Conservation (phyloP, 2,329 filamentous ascomycete species). For the Polytolypa hystricis region DNA sequence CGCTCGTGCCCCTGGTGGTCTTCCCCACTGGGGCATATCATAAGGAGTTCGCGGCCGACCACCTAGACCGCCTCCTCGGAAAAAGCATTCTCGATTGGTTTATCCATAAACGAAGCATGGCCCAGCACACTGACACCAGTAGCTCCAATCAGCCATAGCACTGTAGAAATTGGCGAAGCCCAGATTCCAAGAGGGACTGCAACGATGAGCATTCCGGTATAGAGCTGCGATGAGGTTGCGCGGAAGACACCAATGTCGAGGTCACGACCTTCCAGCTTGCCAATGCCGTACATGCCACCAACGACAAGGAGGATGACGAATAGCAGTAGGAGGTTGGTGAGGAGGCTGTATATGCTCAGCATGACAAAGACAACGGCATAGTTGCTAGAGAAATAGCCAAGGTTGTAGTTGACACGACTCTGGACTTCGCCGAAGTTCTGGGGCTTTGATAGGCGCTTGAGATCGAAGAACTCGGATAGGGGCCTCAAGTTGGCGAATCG, state of each 20-base stretch:
- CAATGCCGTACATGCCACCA: constrained; percentile 80
- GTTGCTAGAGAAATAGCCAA: constrained; percentile 96
- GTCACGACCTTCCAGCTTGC: constrained; percentile 79
- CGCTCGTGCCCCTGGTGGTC: constrained; percentile 82
- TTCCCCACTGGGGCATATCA: constrained; percentile 92
- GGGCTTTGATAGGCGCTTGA: constrained; percentile 93
- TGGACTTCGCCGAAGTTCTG: constrained; percentile 83
- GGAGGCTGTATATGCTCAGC: constrained; percentile 87
- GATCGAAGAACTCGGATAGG: constrained; percentile 83
- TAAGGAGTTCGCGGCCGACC: constrained; percentile 99
- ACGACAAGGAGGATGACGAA: constrained; percentile 87
- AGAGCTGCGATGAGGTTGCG: constrained; percentile 84
- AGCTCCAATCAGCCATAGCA: constrained; percentile 93
- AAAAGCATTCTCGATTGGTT: constrained; percentile 99
- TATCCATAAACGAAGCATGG: constrained; percentile 92
- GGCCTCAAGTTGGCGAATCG: constrained; percentile 90
- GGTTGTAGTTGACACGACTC: constrained; percentile 90
- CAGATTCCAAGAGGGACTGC: constrained; percentile 75
- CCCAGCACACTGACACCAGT: constrained; percentile 88
- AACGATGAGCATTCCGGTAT: constrained; percentile 74
- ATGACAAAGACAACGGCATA: constrained; percentile 90
- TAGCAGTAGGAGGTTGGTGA: constrained; percentile 75
- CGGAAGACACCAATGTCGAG: constrained; percentile 73
- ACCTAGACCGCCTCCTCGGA: constrained; percentile 99
- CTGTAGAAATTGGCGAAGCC: constrained; percentile 71